These are phyloP conservation scores for Astrothelium subdiscretum DNA, from an alignment of 495 filamentous ascomycete genomes.

Conservation along the genomic window DNA sequence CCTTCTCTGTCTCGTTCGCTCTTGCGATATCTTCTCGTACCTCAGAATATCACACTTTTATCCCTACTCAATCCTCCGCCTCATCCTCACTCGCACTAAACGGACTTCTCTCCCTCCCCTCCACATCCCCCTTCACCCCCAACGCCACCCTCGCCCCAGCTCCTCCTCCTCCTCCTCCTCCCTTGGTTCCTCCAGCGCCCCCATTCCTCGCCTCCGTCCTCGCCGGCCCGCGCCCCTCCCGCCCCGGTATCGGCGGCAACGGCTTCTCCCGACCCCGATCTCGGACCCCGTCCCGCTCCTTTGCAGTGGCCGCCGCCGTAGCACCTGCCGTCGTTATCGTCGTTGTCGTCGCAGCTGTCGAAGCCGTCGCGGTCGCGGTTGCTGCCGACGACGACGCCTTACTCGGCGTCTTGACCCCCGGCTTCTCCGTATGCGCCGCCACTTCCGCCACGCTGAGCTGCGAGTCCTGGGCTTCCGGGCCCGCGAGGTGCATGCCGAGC, in stretches of 20 bases:
- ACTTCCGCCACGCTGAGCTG: conserved; percentile 4
- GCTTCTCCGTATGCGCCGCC: conserved; percentile 2
- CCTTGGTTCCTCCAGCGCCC: not conserved
- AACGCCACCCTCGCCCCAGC: not conserved
- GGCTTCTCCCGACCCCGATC: not conserved
- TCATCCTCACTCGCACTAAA: conserved; percentile 2
- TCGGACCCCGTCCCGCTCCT: not conserved
- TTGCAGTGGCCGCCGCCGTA: not conserved
- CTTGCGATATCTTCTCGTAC: too few relatives aligned
- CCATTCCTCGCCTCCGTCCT: conserved; percentile 1
- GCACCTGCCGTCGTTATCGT: not conserved
- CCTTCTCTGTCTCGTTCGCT: too few relatives aligned
- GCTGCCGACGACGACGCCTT: not conserved
- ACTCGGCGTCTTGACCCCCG: conserved; percentile 3
- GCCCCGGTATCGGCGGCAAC: not conserved
- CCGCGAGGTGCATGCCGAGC: not conserved
- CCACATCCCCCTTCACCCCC: not conserved
- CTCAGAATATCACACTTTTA: not conserved
- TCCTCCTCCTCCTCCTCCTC: not conserved
- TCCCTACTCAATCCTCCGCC: not conserved
- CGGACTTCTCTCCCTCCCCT: not conserved
- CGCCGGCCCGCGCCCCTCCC: not conserved
- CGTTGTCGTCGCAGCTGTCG: not conserved
- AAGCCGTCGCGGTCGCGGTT: not conserved
- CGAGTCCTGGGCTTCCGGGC: not conserved